Evolutionary conservation across 2,329 filamentous ascomycete genomes (phyloP), one percentile per base, ranked within the genome.

Genomic region (Lachnellula arida): DNA sequence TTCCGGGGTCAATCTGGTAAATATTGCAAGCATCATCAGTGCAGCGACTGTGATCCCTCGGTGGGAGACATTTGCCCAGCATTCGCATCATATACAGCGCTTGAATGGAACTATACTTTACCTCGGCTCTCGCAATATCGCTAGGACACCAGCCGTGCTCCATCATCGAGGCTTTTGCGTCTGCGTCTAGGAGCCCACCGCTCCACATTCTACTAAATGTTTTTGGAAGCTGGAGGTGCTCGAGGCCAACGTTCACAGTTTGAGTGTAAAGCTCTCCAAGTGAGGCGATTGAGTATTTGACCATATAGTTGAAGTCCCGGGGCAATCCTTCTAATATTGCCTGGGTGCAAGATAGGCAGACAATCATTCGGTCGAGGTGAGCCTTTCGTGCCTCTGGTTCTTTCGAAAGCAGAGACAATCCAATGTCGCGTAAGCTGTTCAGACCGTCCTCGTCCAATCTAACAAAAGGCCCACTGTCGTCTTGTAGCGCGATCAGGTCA

Each of bases 131-230:
- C 19, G 54, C 53, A 44, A 71, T 61, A 55, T 71, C 69, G 42
- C 70, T 71, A 1, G 57, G 62, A 49, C 70, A 72, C 70, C 70
- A 72, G 1, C 70, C 70, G 28, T 56, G 46, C 5, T 52, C 42
- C 17, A 66, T 54, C 69, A 72, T 71, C 22, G 58, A 59, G 8
- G 23, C 44, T 50, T 69, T 64, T 1, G 68, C 55, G 4, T 50
- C 46, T 2, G 64, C 54, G 5, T 62, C 62, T 0, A 57, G 43
- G 47, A 52, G 61, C 17, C 40, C 43, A 28, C 7, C 11, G 23
- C n/a, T 47, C 46, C 43, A 47, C 0, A 37, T 42, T 44, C 37
- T 49, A n/a, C 46, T 17, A 37, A 52, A 49, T 6, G 19, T 11
- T 2, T 17, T 42, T 43, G 15, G 25, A 5, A 53, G 6, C 4